Base-by-base conservation (phyloP, 2,329 filamentous ascomycete species). In the Mariannaea sp. region DNA sequence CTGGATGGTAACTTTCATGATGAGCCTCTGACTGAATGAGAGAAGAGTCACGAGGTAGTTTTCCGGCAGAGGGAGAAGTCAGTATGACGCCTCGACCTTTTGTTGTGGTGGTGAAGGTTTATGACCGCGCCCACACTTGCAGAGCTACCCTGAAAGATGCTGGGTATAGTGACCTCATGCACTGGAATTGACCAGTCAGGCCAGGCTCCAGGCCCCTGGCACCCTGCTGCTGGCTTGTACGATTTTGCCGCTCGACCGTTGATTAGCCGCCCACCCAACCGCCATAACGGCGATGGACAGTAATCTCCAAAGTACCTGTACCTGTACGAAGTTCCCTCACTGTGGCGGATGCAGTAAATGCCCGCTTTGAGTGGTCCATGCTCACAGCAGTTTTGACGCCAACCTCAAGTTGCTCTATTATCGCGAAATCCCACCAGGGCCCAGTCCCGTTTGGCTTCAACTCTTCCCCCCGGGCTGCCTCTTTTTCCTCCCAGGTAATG, bases 1-100 rank as follows among this genome's bases (percentile, higher is more conserved):
- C 68, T 88, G 90, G 75, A 97, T 94, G 41, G 86, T 94, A 77
- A 97, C 91, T 76, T 96, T 97, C 94, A 99, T 99, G 47, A 46
- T 71, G 60, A 43, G 48, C 39, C 36, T 47, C 41, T 30, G 46
- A 27, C 32, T 30, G 30, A 10, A 13, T 42, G 5, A 7, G 20
- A 6, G 32, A 24, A 47, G 60, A 61, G 49, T 48, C 50, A 59
- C 42, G 41, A 44, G 56, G 32, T 33, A 8, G 48, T 24, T 24
- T 9, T 19, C 13, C n/a, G 3, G 19, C 22, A 29, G 47, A 10
- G 41, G 19, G 38, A 42, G 39, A 49, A 57, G 50, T 59, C 13
- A 47, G 55, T 32, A 57, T 62, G 51, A 54, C 53, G 57, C 52
- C 56, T 32, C 7, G 5, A 10, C 10, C 29, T 6, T 4, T n/a